A percentile compares a stretch with the other conserved stretches of the same genome.
These are phyloP conservation scores for Globisporangium radiosum DNA, from an alignment of 352 stramenopile species.

Conservation along the genomic window DNA sequence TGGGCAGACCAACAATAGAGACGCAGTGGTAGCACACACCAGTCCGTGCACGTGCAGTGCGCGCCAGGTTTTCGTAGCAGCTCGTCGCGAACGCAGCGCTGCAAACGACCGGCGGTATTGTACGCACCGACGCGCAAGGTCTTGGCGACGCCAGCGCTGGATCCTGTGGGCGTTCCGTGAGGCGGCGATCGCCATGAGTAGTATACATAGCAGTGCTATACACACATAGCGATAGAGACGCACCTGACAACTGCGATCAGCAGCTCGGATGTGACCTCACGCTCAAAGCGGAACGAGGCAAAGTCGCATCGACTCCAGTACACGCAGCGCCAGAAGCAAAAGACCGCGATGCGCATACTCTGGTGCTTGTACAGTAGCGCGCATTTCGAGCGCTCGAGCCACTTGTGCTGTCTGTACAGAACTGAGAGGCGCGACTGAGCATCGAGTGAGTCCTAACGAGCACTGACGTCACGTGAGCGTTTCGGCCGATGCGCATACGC, in stretches of 20 bases:
- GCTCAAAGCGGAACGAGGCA: constrained; percentile 12
- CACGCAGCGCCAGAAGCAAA: constrained; percentile 34
- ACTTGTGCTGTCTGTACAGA: constrained; percentile 7
- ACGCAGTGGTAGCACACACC: not conserved
- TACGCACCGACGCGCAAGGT: constrained; percentile 2
- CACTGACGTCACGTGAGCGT: too few species aligned
- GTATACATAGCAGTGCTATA: too few species aligned
- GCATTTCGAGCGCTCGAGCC: constrained; percentile 1
- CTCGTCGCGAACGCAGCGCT: constrained; percentile 2
- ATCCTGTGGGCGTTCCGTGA: constrained; percentile 8
- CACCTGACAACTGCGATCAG: constrained; percentile 13
- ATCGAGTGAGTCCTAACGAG: not conserved
- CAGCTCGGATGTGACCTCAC: constrained; percentile 4
- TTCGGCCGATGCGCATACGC: not conserved
- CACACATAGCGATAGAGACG: not conserved
- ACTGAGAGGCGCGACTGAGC: constrained; percentile 9
- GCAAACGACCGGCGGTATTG: constrained; percentile 4
- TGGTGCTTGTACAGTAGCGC: constrained; percentile 17
- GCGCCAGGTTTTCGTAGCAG: constrained; percentile 8
- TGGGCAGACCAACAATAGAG: not conserved
- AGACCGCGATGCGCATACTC: constrained; percentile 17
- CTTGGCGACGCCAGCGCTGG: constrained; percentile 17
- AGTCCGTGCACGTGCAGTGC: constrained; percentile 4
- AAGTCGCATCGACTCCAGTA: constrained; percentile 25
- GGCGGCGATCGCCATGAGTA: too few species aligned